Evolutionary conservation across 2,329 filamentous ascomycete genomes (phyloP).

Genomic region (Sordariomycetes sp.): DNA sequence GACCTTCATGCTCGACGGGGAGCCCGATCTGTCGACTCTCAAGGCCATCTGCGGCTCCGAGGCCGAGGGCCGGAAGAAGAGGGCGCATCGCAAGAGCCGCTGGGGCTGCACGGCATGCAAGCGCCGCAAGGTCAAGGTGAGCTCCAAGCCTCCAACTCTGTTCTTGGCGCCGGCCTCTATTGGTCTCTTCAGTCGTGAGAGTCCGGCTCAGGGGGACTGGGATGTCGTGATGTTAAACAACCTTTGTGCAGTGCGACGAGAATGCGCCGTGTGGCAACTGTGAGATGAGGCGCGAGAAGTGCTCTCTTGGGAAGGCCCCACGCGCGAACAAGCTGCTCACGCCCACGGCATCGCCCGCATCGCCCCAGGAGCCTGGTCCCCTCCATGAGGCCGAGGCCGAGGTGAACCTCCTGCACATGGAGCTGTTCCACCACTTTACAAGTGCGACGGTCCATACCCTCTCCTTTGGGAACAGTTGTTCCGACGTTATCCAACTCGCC

Average conservation of each 20-base stretch:
- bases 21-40: background rate
- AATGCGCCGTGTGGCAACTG: slow-evolving; percentile 15
- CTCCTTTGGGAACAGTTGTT: slow-evolving; percentile 16
- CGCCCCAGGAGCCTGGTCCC: slow-evolving; percentile 1
- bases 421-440: slow-evolving; percentile 20
- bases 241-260: slow-evolving; percentile 15
- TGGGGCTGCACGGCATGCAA: slow-evolving; percentile 16
- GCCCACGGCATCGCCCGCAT: background rate
- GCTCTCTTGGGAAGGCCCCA: slow-evolving; percentile 5
- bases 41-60: background rate
- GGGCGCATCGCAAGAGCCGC: slow-evolving; percentile 17
- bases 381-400: slow-evolving; percentile 1
- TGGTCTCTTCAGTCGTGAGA: background rate
- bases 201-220: background rate
- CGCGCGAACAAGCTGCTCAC: background rate
- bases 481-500: slow-evolving; percentile 11
- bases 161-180: background rate
- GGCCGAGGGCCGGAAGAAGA: slow-evolving; percentile 10
- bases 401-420: slow-evolving; percentile 18
- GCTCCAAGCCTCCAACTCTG: background rate
- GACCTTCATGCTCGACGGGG: slow-evolving; percentile 1
- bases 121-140: slow-evolving; percentile 18
- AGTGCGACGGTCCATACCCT: slow-evolving; percentile 13
- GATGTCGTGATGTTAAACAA: background rate
- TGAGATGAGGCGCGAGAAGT: slow-evolving; percentile 12